phyloP scores from a whole-genome alignment of 1,284 basidiomycete species.

The Tremellales sp. region DNA sequence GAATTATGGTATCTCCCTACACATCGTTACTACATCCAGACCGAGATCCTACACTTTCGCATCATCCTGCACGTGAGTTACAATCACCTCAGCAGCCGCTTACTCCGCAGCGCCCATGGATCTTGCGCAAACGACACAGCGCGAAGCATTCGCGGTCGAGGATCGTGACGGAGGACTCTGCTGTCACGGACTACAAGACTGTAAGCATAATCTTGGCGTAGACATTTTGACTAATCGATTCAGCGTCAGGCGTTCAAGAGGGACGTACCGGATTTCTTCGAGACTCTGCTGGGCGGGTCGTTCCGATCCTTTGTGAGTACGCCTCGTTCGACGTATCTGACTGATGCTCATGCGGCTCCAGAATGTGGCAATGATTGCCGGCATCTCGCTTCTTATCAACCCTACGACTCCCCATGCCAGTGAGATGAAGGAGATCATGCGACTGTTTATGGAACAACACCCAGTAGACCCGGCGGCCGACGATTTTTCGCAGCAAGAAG shows the following conservation, averaged over 20 bases:
- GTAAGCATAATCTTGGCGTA: conserved; percentile 10
- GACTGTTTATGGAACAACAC: conserved; percentile 38
- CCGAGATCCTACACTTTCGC: conserved; percentile 42
- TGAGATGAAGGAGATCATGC: conserved; percentile 40
- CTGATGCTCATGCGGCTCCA: conserved; percentile 7
- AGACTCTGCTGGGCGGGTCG: conserved; percentile 37
- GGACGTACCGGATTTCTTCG: conserved; percentile 42
- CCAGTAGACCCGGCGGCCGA: conserved; percentile 32
- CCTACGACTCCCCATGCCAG: conserved; percentile 27
- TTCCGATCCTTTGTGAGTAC: conserved; percentile 44
- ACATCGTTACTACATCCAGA: conserved; percentile 46
- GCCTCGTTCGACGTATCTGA: background rate
- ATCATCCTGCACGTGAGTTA: conserved; percentile 43
- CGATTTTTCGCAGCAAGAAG: conserved; percentile 40
- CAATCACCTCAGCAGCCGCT: background rate
- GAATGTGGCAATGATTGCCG: conserved; percentile 48
- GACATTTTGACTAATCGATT: background rate
- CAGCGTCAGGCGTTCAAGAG: conserved; percentile 40
- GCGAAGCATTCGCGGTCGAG: conserved; percentile 36
- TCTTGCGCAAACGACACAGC: conserved; percentile 36
- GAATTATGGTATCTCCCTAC: conserved; percentile 38
- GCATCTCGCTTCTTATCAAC: conserved; percentile 40
- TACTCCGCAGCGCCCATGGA: conserved; percentile 38
- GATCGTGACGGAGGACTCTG: conserved; percentile 41
- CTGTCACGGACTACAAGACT: conserved; percentile 37